Evolutionary conservation across 257 asterid genomes (phyloP), one percentile per base, ranked within the genome.

Genomic region (Solanum ossicruentum): DNA sequence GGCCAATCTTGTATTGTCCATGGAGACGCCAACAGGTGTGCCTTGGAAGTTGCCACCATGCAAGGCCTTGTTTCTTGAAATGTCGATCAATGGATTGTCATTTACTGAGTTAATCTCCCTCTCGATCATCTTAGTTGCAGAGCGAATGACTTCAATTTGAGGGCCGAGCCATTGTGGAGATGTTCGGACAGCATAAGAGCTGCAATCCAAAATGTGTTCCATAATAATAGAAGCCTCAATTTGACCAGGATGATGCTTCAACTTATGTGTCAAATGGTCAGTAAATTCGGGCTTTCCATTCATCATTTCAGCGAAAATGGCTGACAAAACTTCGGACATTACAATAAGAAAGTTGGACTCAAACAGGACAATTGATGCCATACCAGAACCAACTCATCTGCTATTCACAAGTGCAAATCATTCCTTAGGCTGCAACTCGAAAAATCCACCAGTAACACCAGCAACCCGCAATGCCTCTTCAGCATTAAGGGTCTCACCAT

Each of bases 101-200:
- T 91, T 91, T 47, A 91, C 93, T 11, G 93, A 91, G 82, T 91
- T 91, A 84, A 91, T 91, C 71, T 91, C 93, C 82, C 92, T 89
- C 90, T 91, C 92, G 11, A 91, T 91, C 93, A 91, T 89, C 65
- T 89, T 89, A 21, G 92, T 89, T 36, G 93, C 92, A 0, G 87
- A 3, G 1, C 91, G 92, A 43, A 91, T 91, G 11, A 91, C 93
- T 81, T 91, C 93, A 16, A 89, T 89, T 45, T 87, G 93, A 3
- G 93, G 93, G 11, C 92, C 93, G 6, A 91, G 90, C 93, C 93
- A 91, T 2, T 91, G 93, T 21, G 92, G 92, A 11, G 93, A 88
- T 41, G 93, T 91, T 5, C 90, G 81, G 17, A 91, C 91, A 17
- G 93, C 93, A 36, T 84, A 91, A 18, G 85, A 51, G 80, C 93